Evolutionary conservation across 805 yeast genomes (phyloP).

Genomic region (Wickerhamiella siamensis): DNA sequence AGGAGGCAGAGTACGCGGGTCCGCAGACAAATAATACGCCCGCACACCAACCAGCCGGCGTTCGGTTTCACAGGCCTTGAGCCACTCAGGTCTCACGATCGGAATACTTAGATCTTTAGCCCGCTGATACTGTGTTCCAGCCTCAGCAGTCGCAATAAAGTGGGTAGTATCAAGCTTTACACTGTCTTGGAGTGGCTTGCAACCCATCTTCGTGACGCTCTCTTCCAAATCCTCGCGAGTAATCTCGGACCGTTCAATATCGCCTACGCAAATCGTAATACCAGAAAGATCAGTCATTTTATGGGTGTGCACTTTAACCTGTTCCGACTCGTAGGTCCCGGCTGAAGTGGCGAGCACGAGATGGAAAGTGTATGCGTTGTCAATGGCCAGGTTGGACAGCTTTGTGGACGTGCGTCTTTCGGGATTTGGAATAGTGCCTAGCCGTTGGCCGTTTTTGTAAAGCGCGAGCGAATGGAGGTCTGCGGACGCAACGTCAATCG

Average conservation of each 20-base stretch:
- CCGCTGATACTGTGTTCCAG: constrained; percentile 59
- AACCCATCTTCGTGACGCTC: constrained; percentile 59
- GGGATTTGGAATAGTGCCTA: constrained; percentile 79
- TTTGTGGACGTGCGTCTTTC: constrained; percentile 65
- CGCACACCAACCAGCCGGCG: constrained; percentile 86
- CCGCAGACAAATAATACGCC: constrained; percentile 36
- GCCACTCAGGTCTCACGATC: constrained; percentile 91
- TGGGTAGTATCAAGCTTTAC: constrained; percentile 90
- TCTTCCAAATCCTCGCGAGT: constrained; percentile 43
- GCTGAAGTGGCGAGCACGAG: constrained; percentile 77
- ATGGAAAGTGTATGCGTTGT: constrained; percentile 65
- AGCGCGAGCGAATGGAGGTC: constrained; percentile 59
- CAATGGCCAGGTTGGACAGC: constrained; percentile 81
- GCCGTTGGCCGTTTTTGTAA: constrained; percentile 50
- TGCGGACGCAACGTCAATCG: constrained; percentile 69
- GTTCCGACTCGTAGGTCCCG: constrained; percentile 63
- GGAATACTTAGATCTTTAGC: constrained; percentile 85
- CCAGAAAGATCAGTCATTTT: constrained; percentile 94
- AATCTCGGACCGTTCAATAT: constrained; percentile 42
- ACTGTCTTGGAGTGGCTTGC: constrained; percentile 56
- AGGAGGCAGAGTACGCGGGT: constrained; percentile 21
- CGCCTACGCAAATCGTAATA: constrained; percentile 80
- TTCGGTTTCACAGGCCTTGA: constrained; percentile 82
- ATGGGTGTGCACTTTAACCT: constrained; percentile 63
- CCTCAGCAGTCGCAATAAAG: constrained; percentile 59